Percentiles rank a stretch among this genome's conserved stretches.
Evolutionary conservation across 2,329 filamentous ascomycete species (phyloP).

Genomic region (Hawksworthiomyces lignivorus): DNA sequence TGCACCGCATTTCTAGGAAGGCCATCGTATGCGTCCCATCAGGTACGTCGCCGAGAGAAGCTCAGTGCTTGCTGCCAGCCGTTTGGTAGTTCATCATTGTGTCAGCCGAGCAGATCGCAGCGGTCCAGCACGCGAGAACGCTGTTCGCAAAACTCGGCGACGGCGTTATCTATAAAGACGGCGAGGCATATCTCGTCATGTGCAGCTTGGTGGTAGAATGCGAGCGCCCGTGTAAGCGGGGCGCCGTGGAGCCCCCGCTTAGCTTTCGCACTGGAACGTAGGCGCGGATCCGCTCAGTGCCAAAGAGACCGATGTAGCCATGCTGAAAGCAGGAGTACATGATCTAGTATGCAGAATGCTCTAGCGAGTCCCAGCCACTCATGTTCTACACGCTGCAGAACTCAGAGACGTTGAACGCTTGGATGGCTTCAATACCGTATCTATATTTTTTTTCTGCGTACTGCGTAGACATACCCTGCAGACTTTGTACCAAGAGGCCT

Average conservation of each 20-base stretch:
- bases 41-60: constrained; percentile 14
- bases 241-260: constrained; percentile 26
- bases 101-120: constrained; percentile 28
- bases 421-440: too few species aligned
- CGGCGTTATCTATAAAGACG: constrained; percentile 30
- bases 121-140: constrained; percentile 34
- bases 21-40: constrained; percentile 6
- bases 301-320: constrained; percentile 19
- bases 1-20: background rate
- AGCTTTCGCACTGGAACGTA: constrained; percentile 18
- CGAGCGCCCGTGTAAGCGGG: constrained; percentile 29
- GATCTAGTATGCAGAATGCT: constrained; percentile 24
- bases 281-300: background rate
- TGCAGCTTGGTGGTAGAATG: constrained; percentile 38
- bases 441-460: too few species aligned
- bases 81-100: constrained; percentile 23
- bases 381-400: constrained; percentile 22
- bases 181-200: constrained; percentile 32
- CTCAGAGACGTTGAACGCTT: constrained; percentile 23
- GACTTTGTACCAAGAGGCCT: constrained; percentile 26
- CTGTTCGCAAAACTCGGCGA: constrained; percentile 29
- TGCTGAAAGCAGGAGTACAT: constrained; percentile 33
- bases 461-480: constrained; percentile 25
- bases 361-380: constrained; percentile 22
- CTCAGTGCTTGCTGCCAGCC: constrained; percentile 16